Evolutionary conservation across 176 grass and related monocot genomes (phyloP).

Genomic region (sorghum (Sorghum bicolor)): DNA sequence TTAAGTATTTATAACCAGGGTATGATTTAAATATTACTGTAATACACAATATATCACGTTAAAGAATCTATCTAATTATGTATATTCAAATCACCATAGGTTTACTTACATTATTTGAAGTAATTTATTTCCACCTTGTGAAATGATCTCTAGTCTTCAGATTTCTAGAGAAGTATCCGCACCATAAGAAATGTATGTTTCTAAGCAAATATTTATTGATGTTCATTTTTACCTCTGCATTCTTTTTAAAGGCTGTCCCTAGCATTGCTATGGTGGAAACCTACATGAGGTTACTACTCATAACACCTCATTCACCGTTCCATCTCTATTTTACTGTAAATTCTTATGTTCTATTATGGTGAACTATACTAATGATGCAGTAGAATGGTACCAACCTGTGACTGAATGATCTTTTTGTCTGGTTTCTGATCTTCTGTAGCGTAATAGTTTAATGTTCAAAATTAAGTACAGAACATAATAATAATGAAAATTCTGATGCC

Average conservation of each 20-base stretch:
- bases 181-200: conserved; percentile 12
- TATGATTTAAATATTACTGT: background rate
- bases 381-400: background rate
- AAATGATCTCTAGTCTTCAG: background rate
- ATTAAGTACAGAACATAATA: conserved; percentile 9
- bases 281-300: conserved; percentile 90
- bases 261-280: conserved; percentile 98
- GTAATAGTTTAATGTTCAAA: background rate
- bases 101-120: background rate
- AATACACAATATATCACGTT: background rate
- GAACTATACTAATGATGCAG: conserved; percentile 11
- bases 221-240: conserved; percentile 22
- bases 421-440: conserved; percentile 6
- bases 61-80: background rate
- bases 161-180: conserved; percentile 10
- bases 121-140: conserved; percentile 1
- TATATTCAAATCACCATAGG: background rate
- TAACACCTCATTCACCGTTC: conserved; percentile 90
- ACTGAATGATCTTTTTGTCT: conserved; percentile 9
- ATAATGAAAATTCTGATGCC: conserved; percentile 13
- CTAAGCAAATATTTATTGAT: conserved; percentile 20
- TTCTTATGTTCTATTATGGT: conserved; percentile 23
- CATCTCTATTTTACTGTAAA: conserved; percentile 90
- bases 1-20: background rate
- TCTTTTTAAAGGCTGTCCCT: conserved; percentile 62